These are phyloP conservation scores for Aurantiochytrium sp. DNA, from an alignment of 108 stramenopile species.

Conservation along the genomic window DNA sequence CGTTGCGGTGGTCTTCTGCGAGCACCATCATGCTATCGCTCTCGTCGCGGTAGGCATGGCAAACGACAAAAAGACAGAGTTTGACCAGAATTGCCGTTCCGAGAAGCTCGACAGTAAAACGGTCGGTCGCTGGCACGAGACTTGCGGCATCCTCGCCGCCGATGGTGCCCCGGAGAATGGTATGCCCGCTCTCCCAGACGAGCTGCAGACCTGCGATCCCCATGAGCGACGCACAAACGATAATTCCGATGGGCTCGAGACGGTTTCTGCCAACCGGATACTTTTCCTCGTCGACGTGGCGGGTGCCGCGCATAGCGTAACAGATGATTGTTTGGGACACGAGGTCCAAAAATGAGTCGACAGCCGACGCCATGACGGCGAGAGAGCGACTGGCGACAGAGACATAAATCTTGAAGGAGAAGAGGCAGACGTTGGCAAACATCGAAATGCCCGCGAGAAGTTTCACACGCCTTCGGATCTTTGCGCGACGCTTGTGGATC, in stretches of 20 bases:
- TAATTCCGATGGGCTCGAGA: conserved; percentile 81
- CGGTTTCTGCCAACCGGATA: conserved; percentile 82
- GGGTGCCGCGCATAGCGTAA: background rate
- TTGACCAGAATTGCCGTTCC: conserved; percentile 68
- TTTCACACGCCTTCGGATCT: background rate
- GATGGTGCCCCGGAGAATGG: conserved; percentile 37
- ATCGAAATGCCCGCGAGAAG: conserved; percentile 43
- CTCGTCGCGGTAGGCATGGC: conserved; percentile 21
- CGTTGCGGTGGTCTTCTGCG: conserved; percentile 89
- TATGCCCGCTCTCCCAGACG: conserved; percentile 51
- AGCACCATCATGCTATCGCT: conserved; percentile 27
- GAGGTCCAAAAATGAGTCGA: conserved; percentile 80
- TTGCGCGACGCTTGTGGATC: background rate
- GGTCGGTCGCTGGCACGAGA: conserved; percentile 23
- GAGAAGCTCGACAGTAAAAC: background rate
- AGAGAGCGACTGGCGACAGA: conserved; percentile 64
- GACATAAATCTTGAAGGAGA: conserved; percentile 64
- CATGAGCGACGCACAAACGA: conserved; percentile 85
- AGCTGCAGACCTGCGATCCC: conserved; percentile 81
- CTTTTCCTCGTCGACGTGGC: conserved; percentile 60
- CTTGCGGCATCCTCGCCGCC: conserved; percentile 30
- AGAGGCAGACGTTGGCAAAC: conserved; percentile 67
- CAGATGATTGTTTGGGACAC: conserved; percentile 68
- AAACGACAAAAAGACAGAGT: conserved; percentile 53
- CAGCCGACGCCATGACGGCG: conserved; percentile 74